Evolutionary conservation across 73 alveolate species (phyloP), one percentile per base, ranked within the genome.

Genomic region (Paramecium bursaria): DNA sequence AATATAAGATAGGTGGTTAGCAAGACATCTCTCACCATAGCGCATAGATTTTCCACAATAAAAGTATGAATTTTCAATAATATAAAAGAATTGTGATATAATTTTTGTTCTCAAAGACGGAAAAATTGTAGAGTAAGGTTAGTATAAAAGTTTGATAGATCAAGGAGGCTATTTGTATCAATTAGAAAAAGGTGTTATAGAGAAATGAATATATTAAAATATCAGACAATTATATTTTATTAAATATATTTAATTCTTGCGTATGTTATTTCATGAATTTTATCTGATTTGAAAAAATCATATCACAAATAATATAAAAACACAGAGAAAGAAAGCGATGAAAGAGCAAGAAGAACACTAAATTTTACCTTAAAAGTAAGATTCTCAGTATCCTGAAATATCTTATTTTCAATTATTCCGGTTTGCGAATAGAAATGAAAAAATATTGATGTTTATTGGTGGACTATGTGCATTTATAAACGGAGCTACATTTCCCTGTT

Each of bases 1-100:
- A 76, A 86, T 15, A 44, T 86, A n/a, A 79, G 46, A 86, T 39
- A 79, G 11, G 50, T 60, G 86, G 23, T 39, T 35, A 86, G 91
- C 13, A 86, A 88, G 46, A 91, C 96, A 10, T 86, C 93, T 0
- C 77, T 91, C 50, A 91, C 88, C 17, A 91, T 92, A 19, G 97
- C 97, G 17, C 97, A 92, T 47, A 90, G 97, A 82, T 88, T 92
- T 3, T 74, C 94, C 30, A 92, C 97, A 2, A 82, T 92, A 3
- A 74, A 61, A 48, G 33, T 57, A 92, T 46, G 85, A 94, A 75
- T 90, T 91, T 3, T 47, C 91, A 29, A 88, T 94, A 3, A 75
- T 91, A 11, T 46, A 60, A 48, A 76, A 86, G 27, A 94, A 75
- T 75, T 75, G 95, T 21, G 95, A 92, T 61, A 85, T 73, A 17